Percentiles rank a stretch among this genome's conserved stretches.
These are phyloP conservation scores for Collybia sordida DNA, from an alignment of 768 basidiomycete species.

Conservation along the genomic window DNA sequence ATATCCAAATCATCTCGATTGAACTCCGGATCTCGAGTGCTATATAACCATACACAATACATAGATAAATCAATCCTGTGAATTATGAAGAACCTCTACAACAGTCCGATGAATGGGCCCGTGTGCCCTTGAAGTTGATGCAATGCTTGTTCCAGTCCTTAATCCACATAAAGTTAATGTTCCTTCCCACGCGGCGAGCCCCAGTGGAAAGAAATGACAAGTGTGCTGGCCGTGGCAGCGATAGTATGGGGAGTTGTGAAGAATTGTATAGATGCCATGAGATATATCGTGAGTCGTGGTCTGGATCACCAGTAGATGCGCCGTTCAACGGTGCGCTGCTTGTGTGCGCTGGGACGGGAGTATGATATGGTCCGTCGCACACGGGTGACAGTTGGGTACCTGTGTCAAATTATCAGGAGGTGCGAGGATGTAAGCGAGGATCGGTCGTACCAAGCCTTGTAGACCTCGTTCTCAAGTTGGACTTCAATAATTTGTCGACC, in stretches of 20 bases:
- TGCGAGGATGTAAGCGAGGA: neutral
- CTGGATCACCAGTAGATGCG: slow-evolving; percentile 67
- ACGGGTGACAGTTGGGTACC: slow-evolving; percentile 79
- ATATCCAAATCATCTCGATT: too few species aligned
- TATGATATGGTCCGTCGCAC: slow-evolving; percentile 73
- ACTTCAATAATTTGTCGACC: slow-evolving; percentile 84
- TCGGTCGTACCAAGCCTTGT: slow-evolving; percentile 58
- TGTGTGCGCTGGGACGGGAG: slow-evolving; percentile 40
- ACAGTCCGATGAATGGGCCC: too few species aligned
- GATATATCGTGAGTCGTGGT: neutral
- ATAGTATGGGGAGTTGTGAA: neutral
- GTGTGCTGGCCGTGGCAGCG: neutral
- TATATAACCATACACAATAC: too few species aligned
- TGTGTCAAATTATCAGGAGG: slow-evolving; percentile 16
- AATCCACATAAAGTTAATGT: neutral
- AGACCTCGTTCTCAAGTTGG: slow-evolving; percentile 72
- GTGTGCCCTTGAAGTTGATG: neutral
- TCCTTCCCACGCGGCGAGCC: neutral
- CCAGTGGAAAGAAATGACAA: neutral
- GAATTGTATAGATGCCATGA: neutral
- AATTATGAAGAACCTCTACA: too few species aligned
- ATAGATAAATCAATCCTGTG: too few species aligned
- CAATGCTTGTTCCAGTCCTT: neutral
- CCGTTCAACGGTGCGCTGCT: slow-evolving; percentile 65
- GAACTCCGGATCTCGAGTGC: too few species aligned